phyloP scores from a whole-genome alignment of 345 rosid species.

The Cardiospermum halicacabum region DNA sequence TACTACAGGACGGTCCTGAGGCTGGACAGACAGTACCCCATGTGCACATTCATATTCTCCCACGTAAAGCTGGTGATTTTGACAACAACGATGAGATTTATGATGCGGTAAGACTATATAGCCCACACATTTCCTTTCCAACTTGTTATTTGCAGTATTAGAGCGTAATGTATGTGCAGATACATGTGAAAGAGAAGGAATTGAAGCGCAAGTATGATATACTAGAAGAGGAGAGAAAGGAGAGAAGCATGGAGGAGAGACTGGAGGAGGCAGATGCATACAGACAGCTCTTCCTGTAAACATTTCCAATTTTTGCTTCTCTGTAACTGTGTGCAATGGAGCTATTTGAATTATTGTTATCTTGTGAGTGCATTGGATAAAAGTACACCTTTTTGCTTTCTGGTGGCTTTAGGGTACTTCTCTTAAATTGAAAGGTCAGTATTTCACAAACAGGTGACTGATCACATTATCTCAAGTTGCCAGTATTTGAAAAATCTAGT shows the following conservation, averaged over 20 bases:
- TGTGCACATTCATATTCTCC: slow-evolving; percentile 86
- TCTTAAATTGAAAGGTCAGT: too few relatives aligned
- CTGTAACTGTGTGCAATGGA: too few relatives aligned
- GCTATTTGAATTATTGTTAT: too few relatives aligned
- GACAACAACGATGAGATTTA: slow-evolving; percentile 88
- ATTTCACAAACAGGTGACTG: too few relatives aligned
- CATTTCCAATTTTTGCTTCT: too few relatives aligned
- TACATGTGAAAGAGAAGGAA: slow-evolving; percentile 71
- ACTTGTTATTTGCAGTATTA: neutral
- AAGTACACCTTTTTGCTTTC: too few relatives aligned
- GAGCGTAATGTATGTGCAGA: slow-evolving; percentile 35
- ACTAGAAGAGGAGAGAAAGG: slow-evolving; percentile 72
- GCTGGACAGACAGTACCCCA: slow-evolving; percentile 92
- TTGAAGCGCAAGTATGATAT: slow-evolving; percentile 63
- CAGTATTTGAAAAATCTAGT: too few relatives aligned
- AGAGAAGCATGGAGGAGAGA: slow-evolving; percentile 72
- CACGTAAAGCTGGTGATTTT: slow-evolving; percentile 78
- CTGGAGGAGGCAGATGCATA: slow-evolving; percentile 65
- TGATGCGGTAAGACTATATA: slow-evolving; percentile 72
- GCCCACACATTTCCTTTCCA: neutral
- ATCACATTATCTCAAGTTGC: too few relatives aligned
- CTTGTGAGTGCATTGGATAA: too few relatives aligned
- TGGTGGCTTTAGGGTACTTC: too few relatives aligned
- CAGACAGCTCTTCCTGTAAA: slow-evolving; percentile 34
- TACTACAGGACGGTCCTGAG: slow-evolving; percentile 73